Base-by-base conservation (phyloP, 306 rosid species). In the Trifolium pratense region DNA sequence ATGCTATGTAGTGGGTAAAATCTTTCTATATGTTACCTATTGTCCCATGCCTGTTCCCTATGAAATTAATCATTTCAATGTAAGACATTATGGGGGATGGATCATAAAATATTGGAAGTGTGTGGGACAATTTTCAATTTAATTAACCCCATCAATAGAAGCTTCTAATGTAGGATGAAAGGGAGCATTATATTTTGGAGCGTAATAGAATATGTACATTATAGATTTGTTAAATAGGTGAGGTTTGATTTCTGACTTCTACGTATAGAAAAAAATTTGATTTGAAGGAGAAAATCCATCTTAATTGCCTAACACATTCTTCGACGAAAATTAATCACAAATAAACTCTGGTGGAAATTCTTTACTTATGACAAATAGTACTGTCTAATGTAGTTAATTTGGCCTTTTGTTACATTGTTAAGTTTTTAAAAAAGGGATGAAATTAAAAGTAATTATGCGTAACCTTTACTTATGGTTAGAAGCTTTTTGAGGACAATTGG, bases 11-110 rank as follows among this genome's bases (percentile, higher is more conserved):
- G 76, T 67, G 62, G 59, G 65, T 64, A 55, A 37, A 23, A 45
- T 77, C 63, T 31, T 61, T 11, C 26, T 55, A 65, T 37, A 65
- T 74, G 59, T 68, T 56, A 63, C 71, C 51, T 60, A 16, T 26
- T 83, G 73, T 57, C 73, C 63, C 86, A 74, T 81, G 79, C 77
- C 70, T 70, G 76, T 68, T 78, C 60, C 74, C 83, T 60, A 80
- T 32, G 70, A 56, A 56, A 23, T 51, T 43, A 77, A 23, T 75
- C 81, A 71, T 29, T 68, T 63, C 68, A 11, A 18, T 57, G 53
- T 43, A 29, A 23, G 71, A 71, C 92, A 84, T 53, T 20, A 52
- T 52, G 58, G 26, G 58, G 60, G 31, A 20, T 61, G 31, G 7
- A 53, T 61, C 65, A 83, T 84, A 80, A 81, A 73, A 83, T 79